phyloP scores from a whole-genome alignment of 495 filamentous ascomycete species.

The Penicillium paradoxum region DNA sequence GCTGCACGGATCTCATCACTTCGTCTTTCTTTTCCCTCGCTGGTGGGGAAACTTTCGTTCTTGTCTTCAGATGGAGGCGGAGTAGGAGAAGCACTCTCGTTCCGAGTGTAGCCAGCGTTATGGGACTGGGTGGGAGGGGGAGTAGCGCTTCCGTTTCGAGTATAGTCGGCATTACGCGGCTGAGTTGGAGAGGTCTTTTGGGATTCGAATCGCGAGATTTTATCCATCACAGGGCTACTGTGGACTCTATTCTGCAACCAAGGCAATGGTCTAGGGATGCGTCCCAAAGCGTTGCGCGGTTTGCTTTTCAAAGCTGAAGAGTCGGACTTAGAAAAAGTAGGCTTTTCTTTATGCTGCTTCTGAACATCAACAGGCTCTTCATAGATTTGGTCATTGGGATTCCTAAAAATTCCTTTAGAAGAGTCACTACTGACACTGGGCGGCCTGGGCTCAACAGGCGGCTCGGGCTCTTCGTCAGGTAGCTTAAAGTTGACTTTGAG shows the following conservation, averaged over 20 bases:
- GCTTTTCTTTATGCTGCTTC: slow-evolving; percentile 25
- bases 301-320: slow-evolving; percentile 51
- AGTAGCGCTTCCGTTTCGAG: slow-evolving; percentile 50
- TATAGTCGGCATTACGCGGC: slow-evolving; percentile 68
- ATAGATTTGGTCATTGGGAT: slow-evolving; percentile 78
- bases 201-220: slow-evolving; percentile 63
- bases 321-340: slow-evolving; percentile 32
- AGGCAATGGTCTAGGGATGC: slow-evolving; percentile 41
- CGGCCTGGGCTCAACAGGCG: slow-evolving; percentile 22
- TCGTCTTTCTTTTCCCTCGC: slow-evolving; percentile 75
- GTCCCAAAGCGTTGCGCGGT: slow-evolving; percentile 54
- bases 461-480: slow-evolving; percentile 22
- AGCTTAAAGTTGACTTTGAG: slow-evolving; percentile 42
- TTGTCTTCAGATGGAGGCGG: slow-evolving; percentile 18
- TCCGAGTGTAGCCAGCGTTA: slow-evolving; percentile 67
- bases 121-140: slow-evolving; percentile 56
- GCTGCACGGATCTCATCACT: slow-evolving; percentile 80
- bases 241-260: slow-evolving; percentile 30
- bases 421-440: slow-evolving; percentile 37
- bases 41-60: slow-evolving; percentile 37
- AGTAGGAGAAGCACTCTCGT: slow-evolving; percentile 41
- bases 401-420: slow-evolving; percentile 43
- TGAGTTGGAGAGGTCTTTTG: slow-evolving; percentile 73
- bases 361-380: slow-evolving; percentile 63
- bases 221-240: slow-evolving; percentile 47